Evolutionary conservation across 164 flowering plant genomes (phyloP).

Genomic region (Echeveria elegans): DNA sequence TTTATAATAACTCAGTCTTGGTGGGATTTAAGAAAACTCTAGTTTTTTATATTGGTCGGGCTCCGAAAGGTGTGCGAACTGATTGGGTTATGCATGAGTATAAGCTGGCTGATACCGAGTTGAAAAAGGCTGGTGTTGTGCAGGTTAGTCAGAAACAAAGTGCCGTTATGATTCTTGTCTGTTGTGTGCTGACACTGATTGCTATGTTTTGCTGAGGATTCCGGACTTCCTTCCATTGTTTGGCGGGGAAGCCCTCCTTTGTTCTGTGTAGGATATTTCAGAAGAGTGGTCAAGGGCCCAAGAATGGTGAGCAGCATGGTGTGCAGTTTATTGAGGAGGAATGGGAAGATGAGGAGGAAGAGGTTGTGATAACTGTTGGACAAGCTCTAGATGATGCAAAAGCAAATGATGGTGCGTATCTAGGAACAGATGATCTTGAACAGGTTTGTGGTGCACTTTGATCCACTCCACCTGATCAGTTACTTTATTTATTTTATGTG

Average conservation of each 20-base stretch:
- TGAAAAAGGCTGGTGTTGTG: conserved; percentile 22
- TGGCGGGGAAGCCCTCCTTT: conserved; percentile 36
- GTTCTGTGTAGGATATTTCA: conserved; percentile 58
- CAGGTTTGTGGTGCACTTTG: conserved; percentile 35
- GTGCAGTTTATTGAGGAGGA: conserved; percentile 62
- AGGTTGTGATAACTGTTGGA: conserved; percentile 22
- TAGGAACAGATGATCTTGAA: conserved; percentile 17
- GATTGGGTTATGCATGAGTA: conserved; percentile 51
- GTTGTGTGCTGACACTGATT: not conserved
- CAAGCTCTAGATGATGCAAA: conserved; percentile 17
- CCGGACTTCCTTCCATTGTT: conserved; percentile 11
- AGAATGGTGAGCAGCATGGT: conserved; percentile 61
- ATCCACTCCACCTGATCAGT: not conserved
- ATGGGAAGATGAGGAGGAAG: conserved; percentile 51
- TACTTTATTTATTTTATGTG: not conserved
- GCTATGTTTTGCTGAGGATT: conserved; percentile 7
- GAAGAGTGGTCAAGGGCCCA: conserved; percentile 67
- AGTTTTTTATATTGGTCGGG: conserved; percentile 34
- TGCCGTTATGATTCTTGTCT: not conserved
- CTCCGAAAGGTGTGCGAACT: conserved; percentile 33
- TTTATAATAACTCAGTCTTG: conserved; percentile 14
- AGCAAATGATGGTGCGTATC: conserved; percentile 16
- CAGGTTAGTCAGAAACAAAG: conserved; percentile 17
- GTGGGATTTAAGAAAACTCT: conserved; percentile 47
- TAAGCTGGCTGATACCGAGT: conserved; percentile 23